Conservation (phyloP, 2,329 filamentous ascomycete genomes). For the Fusarium dimerum region DNA sequence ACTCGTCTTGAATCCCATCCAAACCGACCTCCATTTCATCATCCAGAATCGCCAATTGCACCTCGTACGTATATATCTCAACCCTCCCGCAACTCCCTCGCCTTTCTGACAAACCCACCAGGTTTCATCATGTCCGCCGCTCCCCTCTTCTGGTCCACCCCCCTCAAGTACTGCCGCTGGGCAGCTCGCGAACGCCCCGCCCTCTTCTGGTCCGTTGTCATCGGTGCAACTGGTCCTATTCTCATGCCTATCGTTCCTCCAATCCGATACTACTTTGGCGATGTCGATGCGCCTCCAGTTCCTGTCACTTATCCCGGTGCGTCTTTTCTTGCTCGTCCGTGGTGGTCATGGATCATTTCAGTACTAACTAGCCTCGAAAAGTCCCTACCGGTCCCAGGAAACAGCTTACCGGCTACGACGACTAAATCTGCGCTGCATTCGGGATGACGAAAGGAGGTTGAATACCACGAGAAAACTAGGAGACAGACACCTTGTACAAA, state of each 20-base stretch:
- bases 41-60: constrained; percentile 37
- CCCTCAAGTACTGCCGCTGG: constrained; percentile 86
- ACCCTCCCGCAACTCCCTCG: background rate
- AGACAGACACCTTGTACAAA: constrained; percentile 27
- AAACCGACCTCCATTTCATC: constrained; percentile 22
- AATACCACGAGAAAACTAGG: constrained; percentile 8
- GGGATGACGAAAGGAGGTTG: constrained; percentile 4
- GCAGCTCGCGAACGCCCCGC: constrained; percentile 84
- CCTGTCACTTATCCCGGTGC: constrained; percentile 92
- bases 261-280: constrained; percentile 71
- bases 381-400: constrained; percentile 62
- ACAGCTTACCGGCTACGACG: constrained; percentile 61
- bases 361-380: constrained; percentile 29
- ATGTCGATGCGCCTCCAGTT: constrained; percentile 69
- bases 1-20: constrained; percentile 22
- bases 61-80: constrained; percentile 17
- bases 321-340: constrained; percentile 36
- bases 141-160: constrained; percentile 81
- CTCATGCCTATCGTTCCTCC: constrained; percentile 72
- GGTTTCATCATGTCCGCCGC: constrained; percentile 57
- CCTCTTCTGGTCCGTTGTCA: constrained; percentile 81
- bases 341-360: background rate
- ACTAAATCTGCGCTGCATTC: constrained; percentile 35
- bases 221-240: constrained; percentile 74
- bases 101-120: background rate